Evolutionary conservation across 202 grass and related monocot species (phyloP), one percentile per base, ranked within the genome.

Genomic region (Schoenoplectus triqueter): DNA sequence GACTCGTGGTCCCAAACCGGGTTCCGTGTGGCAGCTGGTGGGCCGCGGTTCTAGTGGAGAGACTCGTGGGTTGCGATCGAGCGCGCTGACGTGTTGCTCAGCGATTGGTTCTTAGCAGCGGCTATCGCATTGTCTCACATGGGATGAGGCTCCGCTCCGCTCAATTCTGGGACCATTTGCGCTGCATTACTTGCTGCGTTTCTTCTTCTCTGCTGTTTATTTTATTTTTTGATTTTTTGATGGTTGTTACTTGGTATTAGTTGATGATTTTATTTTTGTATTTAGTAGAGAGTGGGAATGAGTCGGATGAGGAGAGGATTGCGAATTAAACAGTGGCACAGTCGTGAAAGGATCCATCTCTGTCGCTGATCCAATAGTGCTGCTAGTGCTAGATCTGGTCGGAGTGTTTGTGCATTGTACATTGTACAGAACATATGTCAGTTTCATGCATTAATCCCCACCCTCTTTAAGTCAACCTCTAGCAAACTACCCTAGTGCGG

Each of bases 51-150:
- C 31, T 31, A 31, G 31, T 31, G 31, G 31, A 10, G 4, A 20
- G 84, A n/a, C 65, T 82, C 85, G 77, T 81, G 64, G 85, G 63
- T 82, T 64, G 56, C 7, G 17, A 82, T 74, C 66, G 5, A 64
- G 19, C 22, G 54, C 17, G 85, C 31, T 51, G 39, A 78, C n/a
- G 19, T 75, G 86, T 18, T 4, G 6, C 2, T 0, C 6, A 7
- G 7, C 7, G 0, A 83, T 83, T 87, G 86, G 86, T 11, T 61
- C 2, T 13, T 6, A 22, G 14, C 0, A 50, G 46, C 69, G 52
- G 86, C 46, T 77, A 59, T 65, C n/a, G 19, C 50, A 46, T 66
- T 73, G 49, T 77, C 46, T 79, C 86, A 87, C 86, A 79, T 87
- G 86, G 57, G 56, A 48, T 18, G 47, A 6, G 66, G 44, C 40